Evolutionary conservation across 768 basidiomycete species (phyloP).

Genomic region (Trametes gibbosa): DNA sequence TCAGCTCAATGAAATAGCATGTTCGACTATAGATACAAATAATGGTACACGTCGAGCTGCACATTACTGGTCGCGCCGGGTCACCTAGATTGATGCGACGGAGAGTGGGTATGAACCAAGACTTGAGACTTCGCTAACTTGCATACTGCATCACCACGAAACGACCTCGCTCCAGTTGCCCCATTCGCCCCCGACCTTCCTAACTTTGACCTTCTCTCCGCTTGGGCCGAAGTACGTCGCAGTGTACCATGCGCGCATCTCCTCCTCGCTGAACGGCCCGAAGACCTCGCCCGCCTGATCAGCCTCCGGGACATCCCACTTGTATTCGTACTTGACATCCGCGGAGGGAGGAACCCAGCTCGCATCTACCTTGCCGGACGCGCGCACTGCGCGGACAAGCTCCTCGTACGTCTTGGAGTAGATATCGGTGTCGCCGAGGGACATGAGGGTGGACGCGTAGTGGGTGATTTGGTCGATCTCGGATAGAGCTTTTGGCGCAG

Average conservation of each 20-base stretch:
- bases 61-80: not conserved
- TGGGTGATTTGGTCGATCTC: conserved; percentile 82
- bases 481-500: conserved; percentile 25
- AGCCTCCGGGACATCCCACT: conserved; percentile 61
- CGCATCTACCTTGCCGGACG: conserved; percentile 63
- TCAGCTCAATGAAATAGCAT: not conserved
- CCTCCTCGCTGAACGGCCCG: conserved; percentile 79
- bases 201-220: conserved; percentile 78
- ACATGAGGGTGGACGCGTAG: conserved; percentile 85
- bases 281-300: conserved; percentile 51
- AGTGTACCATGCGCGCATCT: conserved; percentile 77
- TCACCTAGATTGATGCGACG: no score
- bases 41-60: conserved; percentile 22
- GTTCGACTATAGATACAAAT: conserved; percentile 25
- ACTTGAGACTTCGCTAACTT: no score
- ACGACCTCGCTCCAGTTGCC: conserved; percentile 67
- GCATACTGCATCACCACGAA: conserved; percentile 31
- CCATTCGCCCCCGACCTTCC: conserved; percentile 70
- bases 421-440: conserved; percentile 80
- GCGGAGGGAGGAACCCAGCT: conserved; percentile 78
- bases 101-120: not conserved
- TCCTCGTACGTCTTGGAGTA: conserved; percentile 87
- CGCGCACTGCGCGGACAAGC: conserved; percentile 71
- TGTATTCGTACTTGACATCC: conserved; percentile 76
- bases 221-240: conserved; percentile 76